Conservation (phyloP, 179 eudicot species). For the Beta macrorhiza region DNA sequence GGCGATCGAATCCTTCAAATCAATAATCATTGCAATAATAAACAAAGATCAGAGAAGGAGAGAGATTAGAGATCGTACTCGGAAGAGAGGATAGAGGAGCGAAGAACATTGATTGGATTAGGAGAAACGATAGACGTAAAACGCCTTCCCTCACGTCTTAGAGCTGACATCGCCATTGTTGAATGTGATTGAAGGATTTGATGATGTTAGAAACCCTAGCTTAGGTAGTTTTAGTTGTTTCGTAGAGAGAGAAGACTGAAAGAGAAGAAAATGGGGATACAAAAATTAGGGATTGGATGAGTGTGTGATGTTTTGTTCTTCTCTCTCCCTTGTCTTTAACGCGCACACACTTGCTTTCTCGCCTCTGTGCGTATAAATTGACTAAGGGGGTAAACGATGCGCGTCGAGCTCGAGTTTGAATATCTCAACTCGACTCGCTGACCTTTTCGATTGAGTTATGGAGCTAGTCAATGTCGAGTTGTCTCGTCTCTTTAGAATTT, state of each 20-base stretch:
- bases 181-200: constrained; percentile 12
- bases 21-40: constrained; percentile 1
- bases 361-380: neutral
- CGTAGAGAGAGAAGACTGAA: neutral
- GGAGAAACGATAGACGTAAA: constrained; percentile 53
- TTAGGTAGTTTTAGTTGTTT: neutral
- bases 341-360: neutral
- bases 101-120: constrained; percentile 40
- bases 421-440: too few relatives aligned
- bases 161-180: constrained; percentile 38
- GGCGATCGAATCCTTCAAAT: neutral
- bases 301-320: neutral
- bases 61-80: constrained; percentile 43
- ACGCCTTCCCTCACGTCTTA: constrained; percentile 68
- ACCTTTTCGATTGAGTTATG: too few relatives aligned
- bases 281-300: neutral
- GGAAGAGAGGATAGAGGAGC: constrained; percentile 54
- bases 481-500: too few relatives aligned
- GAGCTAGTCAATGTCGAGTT: too few relatives aligned
- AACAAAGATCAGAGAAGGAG: constrained; percentile 14
- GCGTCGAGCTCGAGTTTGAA: too few relatives aligned
- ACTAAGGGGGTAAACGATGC: too few relatives aligned
- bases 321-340: neutral
- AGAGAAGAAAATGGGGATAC: neutral
- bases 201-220: constrained; percentile 30